These are phyloP conservation scores for Neobulgaria alba DNA, from an alignment of 2,329 filamentous ascomycete genomes.

Conservation along the genomic window DNA sequence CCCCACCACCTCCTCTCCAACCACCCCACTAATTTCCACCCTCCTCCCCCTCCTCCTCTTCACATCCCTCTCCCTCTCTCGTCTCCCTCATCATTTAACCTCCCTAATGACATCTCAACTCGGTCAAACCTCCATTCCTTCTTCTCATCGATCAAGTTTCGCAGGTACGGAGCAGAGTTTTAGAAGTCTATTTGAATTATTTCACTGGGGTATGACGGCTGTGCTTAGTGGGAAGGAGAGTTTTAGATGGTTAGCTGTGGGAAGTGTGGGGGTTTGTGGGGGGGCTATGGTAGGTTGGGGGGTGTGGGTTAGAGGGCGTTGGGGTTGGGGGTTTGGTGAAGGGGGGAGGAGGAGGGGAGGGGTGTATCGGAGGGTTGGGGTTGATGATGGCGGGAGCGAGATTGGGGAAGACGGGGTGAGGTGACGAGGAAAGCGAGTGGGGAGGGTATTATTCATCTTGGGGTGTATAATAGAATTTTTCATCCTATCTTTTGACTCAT, in stretches of 20 bases:
- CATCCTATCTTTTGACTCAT: no score
- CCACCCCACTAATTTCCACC: slow-evolving; percentile 12
- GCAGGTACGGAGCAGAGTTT: slow-evolving; percentile 33
- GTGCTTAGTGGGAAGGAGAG: slow-evolving; percentile 29
- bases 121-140: slow-evolving; percentile 32
- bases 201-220: slow-evolving; percentile 31
- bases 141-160: slow-evolving; percentile 31
- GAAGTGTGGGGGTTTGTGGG: slow-evolving; percentile 28
- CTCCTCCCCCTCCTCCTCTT: slow-evolving; percentile 25
- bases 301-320: slow-evolving; percentile 29
- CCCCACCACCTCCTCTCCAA: slow-evolving; percentile 3
- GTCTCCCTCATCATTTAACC: slow-evolving; percentile 34
- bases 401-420: no score
- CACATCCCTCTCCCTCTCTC: slow-evolving; percentile 32
- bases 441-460: no score
- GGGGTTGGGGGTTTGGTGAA: no score
- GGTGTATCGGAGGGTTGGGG: no score
- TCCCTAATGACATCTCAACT: slow-evolving; percentile 34
- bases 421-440: no score
- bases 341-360: no score
- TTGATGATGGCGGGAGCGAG: no score
- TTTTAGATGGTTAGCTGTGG: slow-evolving; percentile 31
- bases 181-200: slow-evolving; percentile 31
- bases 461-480: no score
- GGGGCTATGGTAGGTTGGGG: slow-evolving; percentile 28